Evolutionary conservation across 108 stramenopile species (phyloP), one percentile per base, ranked within the genome.

Genomic region (Skeletonema marinoi): DNA sequence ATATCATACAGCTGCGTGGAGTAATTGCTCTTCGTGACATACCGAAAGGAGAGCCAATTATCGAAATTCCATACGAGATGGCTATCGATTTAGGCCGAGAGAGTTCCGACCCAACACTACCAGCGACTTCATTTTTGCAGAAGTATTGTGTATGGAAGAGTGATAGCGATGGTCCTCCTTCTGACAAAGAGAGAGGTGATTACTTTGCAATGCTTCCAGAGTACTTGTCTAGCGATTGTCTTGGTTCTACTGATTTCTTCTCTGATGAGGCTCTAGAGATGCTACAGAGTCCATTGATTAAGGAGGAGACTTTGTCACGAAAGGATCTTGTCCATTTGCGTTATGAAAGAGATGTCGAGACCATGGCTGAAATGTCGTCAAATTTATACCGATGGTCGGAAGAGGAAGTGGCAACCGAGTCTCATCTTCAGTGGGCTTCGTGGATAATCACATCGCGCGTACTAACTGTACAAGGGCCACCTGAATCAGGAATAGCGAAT

Each of bases 361-460:
- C 83, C 5, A 86, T 72, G 87, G 70, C 70, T 17, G 38, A 62
- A 39, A 84, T 84, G 66, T 76, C 86, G 71, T 68, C 80, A 71
- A 63, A 86, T 38, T 56, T 90, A 66, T 88, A 88, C 78, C 61
- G 88, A 75, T 85, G 88, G 89, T 51, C 65, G 29, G 16, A 63
- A 46, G 17, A 73, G 19, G 70, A 65, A 41, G 66, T 90, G n/a
- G 85, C 67, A 19, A 85, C 73, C 1, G 70, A 67, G 32, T 74
- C 84, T 9, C 89, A 92, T 60, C 69, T 90, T 35, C 79, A 68
- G 58, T 90, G 92, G 89, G 89, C 89, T 10, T 78, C 86, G 21
- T 92, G 90, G 88, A n/a, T 92, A 12, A 80, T 92, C 30, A 92
- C 90, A 6, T 87, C 86, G 0, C 80, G 93, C 19, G 89, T 89